Evolutionary conservation across 176 grass and related monocot species (phyloP), one percentile per base, ranked within the genome.

Genomic region (Melocanna baccifera): DNA sequence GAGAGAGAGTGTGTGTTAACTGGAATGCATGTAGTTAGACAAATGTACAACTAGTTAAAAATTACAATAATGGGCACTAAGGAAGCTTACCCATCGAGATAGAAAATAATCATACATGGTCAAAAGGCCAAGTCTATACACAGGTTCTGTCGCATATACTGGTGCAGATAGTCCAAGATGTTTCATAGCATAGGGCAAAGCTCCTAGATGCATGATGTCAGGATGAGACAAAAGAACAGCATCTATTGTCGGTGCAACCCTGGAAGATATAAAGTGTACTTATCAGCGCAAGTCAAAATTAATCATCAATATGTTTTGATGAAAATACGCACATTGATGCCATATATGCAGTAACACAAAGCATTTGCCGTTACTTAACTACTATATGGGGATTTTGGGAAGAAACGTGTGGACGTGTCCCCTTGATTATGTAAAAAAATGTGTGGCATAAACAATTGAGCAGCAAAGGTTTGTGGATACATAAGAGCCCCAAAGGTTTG

Each of bases 111-210:
- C 96, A 39, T 98, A 98, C 92, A 98, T 93, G 78, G 96, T 98
- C 76, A 98, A 76, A 95, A 98, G 93, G 65, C 96, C 96, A 85
- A 98, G 93, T 79, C 96, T 90, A 91, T 78, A 98, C 39, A 98
- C 96, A 61, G 92, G 96, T 78, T 98, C 96, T 73, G 96, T 95
- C 22, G 91, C 86, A 90, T 95, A 98, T 46, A 98, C 87, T 71
- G 96, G 92, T 85, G 96, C 91, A 75, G 92, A 92, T 57, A 98
- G 88, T 75, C 89, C 93, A 41, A 95, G 81, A 69, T 98, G 89
- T 82, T 95, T 95, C 87, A 88, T 86, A 52, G 96, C 96, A 90
- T 98, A 95, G 45, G 96, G 96, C 85, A 98, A 91, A 79, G 96
- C 96, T 81, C 96, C 96, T 57, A 98, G 89, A 89, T 97, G 95